A percentile compares a stretch with the other conserved stretches of the same genome.
phyloP scores from a whole-genome alignment of 2,329 filamentous ascomycete species.

The Trichoderma gracile region DNA sequence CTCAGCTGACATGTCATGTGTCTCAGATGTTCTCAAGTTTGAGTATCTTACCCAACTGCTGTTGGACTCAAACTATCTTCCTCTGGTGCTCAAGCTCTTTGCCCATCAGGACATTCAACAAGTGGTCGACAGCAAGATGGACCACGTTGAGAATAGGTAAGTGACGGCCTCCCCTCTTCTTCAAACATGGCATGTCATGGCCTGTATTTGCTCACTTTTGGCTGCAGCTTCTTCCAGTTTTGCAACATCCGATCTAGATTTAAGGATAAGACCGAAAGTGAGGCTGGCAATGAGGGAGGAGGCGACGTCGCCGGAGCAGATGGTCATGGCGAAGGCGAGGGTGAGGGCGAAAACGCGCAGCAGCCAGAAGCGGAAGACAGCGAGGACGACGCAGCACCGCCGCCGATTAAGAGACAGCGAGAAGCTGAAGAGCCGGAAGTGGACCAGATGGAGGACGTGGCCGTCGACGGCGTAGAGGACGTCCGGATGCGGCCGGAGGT shows the following conservation, averaged over 20 bases:
- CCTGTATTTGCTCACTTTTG: not conserved
- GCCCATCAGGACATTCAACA: conserved; percentile 93
- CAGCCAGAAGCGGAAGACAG: conserved; percentile 49
- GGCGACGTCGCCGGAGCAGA: conserved; percentile 30
- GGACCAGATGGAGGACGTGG: conserved; percentile 30
- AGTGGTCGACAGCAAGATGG: conserved; percentile 80
- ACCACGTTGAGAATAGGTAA: conserved; percentile 78
- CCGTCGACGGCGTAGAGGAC: conserved; percentile 35
- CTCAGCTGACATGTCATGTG: not conserved
- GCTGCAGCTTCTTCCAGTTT: conserved; percentile 79
- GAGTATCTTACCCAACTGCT: conserved; percentile 93
- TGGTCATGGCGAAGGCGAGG: conserved; percentile 32
- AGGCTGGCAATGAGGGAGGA: conserved; percentile 33
- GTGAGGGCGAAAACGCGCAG: conserved; percentile 36
- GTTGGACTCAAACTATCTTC: conserved; percentile 92
- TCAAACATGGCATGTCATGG: not conserved
- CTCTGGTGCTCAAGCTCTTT: conserved; percentile 87
- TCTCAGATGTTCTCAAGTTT: conserved; percentile 83
- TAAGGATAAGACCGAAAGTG: conserved; percentile 39
- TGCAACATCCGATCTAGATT: conserved; percentile 69
- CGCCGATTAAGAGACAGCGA: conserved; percentile 69
- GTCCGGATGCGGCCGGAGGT: conserved; percentile 58
- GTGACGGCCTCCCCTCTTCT: conserved; percentile 26
- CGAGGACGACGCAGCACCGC: conserved; percentile 78
- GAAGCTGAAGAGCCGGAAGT: conserved; percentile 44